Evolutionary conservation across 768 basidiomycete species (phyloP).

Genomic region (Rhodotorula graminis): DNA sequence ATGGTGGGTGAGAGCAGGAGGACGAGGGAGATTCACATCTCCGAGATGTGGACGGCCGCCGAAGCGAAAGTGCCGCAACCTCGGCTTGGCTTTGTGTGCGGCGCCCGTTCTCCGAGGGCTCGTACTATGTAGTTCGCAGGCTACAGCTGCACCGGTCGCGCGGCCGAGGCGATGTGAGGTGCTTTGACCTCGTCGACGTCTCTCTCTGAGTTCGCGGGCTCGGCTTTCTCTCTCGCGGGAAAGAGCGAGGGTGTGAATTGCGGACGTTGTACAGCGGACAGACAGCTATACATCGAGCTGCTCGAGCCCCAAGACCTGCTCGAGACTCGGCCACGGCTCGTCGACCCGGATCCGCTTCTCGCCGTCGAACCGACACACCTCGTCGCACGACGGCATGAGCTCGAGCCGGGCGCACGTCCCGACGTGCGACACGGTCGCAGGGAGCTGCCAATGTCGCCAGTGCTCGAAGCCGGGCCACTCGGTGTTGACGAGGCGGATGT

Average conservation of each 20-base stretch:
- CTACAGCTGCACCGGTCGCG: no score
- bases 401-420: conserved; percentile 1
- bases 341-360: neutral
- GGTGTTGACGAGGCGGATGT: conserved; percentile 1
- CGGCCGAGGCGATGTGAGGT: no score
- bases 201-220: no score
- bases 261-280: neutral
- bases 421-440: neutral
- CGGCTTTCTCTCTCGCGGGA: no score
- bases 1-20: neutral
- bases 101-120: no score
- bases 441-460: neutral
- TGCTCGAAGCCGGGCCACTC: neutral
- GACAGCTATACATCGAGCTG: neutral
- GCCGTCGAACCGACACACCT: conserved; percentile 4
- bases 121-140: no score
- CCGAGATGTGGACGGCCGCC: neutral
- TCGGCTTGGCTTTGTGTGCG: neutral
- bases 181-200: no score
- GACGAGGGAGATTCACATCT: no score
- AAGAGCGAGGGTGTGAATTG: neutral
- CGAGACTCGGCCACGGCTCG: neutral
- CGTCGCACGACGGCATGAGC: neutral
- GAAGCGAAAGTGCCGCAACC: neutral
- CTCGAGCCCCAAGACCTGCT: neutral